Conservation (phyloP, 192 early-diverging fungal species). For the Coemansia sp. region DNA sequence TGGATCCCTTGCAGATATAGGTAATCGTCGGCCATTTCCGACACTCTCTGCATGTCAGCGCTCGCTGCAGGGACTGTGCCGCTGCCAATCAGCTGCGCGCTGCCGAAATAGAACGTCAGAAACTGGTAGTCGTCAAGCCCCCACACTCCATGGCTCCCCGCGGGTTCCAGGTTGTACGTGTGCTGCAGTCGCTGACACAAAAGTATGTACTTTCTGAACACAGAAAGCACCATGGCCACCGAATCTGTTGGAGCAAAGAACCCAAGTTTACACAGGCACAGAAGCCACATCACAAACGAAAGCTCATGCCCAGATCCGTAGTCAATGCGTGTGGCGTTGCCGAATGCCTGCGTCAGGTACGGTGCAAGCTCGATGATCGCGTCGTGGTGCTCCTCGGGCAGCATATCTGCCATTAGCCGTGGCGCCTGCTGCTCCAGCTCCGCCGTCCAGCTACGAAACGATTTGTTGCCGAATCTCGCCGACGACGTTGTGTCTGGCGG, state of each 20-base stretch:
- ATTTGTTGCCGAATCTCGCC: conserved; percentile 90
- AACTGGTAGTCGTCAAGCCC: conserved; percentile 98
- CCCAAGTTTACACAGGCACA: conserved; percentile 74
- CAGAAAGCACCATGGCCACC: conserved; percentile 67
- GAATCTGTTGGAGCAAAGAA: conserved; percentile 66
- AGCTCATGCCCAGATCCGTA: conserved; percentile 98
- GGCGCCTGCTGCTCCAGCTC: conserved; percentile 51
- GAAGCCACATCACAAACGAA: conserved; percentile 83
- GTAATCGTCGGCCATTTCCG: conserved; percentile 69
- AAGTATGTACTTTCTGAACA: conserved; percentile 81
- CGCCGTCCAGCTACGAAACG: conserved; percentile 81
- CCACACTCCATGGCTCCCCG: conserved; percentile 97
- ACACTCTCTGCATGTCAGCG: conserved; percentile 62
- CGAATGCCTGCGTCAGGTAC: conserved; percentile 80
- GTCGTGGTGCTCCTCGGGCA: conserved; percentile 30
- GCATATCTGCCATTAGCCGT: conserved; percentile 25
- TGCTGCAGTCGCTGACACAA: conserved; percentile 80
- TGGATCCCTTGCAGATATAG: conserved; percentile 86
- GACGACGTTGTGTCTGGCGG: conserved; percentile 70
- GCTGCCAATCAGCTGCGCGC: conserved; percentile 78
- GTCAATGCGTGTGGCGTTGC: conserved; percentile 89
- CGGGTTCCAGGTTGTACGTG: conserved; percentile 89
- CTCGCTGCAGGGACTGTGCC: conserved; percentile 75
- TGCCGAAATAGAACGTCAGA: conserved; percentile 93
- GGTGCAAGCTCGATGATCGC: conserved; percentile 71